A percentile compares a stretch with the other conserved stretches of the same genome.
These are phyloP conservation scores for Tephrocybe sp. DNA, from an alignment of 768 basidiomycete genomes.

Conservation along the genomic window DNA sequence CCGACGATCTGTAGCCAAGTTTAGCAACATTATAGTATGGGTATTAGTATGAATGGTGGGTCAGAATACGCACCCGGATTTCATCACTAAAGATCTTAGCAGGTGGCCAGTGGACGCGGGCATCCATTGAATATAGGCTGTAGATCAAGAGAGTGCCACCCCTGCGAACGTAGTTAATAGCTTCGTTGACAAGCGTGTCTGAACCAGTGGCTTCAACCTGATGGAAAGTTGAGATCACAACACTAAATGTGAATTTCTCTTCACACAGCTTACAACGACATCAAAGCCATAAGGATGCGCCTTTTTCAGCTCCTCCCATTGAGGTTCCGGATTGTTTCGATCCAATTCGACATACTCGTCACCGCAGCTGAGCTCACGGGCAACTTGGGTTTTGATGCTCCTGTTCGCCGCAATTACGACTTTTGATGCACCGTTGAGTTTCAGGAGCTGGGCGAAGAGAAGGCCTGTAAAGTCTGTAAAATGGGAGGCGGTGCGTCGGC, in stretches of 20 bases:
- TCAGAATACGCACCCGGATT: slow-evolving; percentile 42
- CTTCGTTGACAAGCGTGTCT: slow-evolving; percentile 67
- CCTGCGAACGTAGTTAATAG: slow-evolving; percentile 73
- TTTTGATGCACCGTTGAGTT: slow-evolving; percentile 67
- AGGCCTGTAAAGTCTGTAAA: slow-evolving; percentile 39
- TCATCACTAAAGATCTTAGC: slow-evolving; percentile 76
- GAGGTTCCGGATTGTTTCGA: slow-evolving; percentile 54
- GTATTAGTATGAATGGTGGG: neutral
- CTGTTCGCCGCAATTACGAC: slow-evolving; percentile 75
- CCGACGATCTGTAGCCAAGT: slow-evolving; percentile 57
- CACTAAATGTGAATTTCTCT: neutral
- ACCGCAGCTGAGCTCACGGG: slow-evolving; percentile 61
- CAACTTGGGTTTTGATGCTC: slow-evolving; percentile 75
- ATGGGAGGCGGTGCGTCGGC: neutral
- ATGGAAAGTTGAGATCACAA: neutral
- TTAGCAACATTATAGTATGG: neutral
- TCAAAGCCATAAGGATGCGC: slow-evolving; percentile 79
- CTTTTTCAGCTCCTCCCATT: slow-evolving; percentile 67
- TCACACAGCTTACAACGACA: slow-evolving; percentile 39
- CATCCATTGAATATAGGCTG: slow-evolving; percentile 72
- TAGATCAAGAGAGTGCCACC: slow-evolving; percentile 73
- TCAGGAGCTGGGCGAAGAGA: slow-evolving; percentile 73
- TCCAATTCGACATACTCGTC: slow-evolving; percentile 80
- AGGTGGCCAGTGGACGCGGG: slow-evolving; percentile 68
- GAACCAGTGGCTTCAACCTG: slow-evolving; percentile 68